Conservation (phyloP, 208 protist genomes). For the Leishmania lainsoni region DNA sequence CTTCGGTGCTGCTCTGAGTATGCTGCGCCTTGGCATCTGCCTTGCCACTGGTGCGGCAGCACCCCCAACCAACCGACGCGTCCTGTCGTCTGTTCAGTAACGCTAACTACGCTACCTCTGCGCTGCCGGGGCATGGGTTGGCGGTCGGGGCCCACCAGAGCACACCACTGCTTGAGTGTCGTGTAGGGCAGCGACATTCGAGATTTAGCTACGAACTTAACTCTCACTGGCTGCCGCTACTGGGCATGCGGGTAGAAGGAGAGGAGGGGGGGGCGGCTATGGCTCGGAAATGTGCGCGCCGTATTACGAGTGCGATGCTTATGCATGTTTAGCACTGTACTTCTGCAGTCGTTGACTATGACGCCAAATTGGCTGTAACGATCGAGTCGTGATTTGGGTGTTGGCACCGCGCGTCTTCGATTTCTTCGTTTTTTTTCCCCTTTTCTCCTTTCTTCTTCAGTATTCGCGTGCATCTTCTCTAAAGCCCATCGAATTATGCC, state of each 20-base stretch:
- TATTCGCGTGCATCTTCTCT: not conserved
- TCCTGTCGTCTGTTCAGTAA: not conserved
- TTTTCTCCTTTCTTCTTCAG: not conserved
- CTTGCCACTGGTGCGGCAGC: not conserved
- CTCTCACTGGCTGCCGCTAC: not conserved
- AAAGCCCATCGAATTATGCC: not conserved
- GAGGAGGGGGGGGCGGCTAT: not conserved
- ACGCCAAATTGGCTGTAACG: not conserved
- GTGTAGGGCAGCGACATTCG: not conserved
- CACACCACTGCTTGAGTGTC: not conserved
- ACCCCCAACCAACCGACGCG: not conserved
- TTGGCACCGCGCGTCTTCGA: not conserved
- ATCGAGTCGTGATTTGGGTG: not conserved
- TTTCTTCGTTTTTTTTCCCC: not conserved
- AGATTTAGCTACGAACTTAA: not conserved
- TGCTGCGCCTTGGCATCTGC: not conserved
- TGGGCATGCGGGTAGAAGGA: not conserved
- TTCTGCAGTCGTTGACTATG: not conserved
- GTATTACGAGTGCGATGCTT: not conserved
- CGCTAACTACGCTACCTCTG: slow-evolving; percentile 1
- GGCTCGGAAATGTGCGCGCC: not conserved
- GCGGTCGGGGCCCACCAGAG: not conserved
- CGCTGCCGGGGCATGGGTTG: not conserved
- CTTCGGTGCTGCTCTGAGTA: not conserved
- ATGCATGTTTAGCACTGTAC: not conserved